Conservation (phyloP, 768 basidiomycete species). For the Boletus reticuloceps region DNA sequence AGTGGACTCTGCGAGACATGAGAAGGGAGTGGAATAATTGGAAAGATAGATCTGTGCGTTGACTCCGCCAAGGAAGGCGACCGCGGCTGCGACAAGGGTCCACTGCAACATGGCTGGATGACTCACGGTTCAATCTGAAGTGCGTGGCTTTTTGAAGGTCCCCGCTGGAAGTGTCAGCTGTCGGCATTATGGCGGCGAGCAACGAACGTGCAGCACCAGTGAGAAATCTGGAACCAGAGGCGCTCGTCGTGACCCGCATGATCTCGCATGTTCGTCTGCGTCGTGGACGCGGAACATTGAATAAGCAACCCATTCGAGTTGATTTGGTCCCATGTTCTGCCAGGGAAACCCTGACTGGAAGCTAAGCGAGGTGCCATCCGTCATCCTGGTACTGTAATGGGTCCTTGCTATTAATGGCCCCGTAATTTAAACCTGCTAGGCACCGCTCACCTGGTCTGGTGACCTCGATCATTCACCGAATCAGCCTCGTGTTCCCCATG, state of each 20-base stretch:
- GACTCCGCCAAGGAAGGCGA: slow-evolving; percentile 5
- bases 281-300: neutral
- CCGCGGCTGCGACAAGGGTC: neutral
- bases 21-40: slow-evolving; percentile 9
- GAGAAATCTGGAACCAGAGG: neutral
- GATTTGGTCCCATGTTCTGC: too few species aligned
- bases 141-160: neutral
- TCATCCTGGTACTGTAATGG: too few species aligned
- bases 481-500: too few species aligned
- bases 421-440: neutral
- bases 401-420: too few species aligned
- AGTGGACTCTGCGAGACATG: slow-evolving; percentile 27
- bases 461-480: too few species aligned
- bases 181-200: neutral
- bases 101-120: slow-evolving; percentile 5
- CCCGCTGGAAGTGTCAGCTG: neutral
- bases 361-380: too few species aligned
- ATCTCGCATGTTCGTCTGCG: neutral
- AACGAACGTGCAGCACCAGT: slow-evolving; percentile 2
- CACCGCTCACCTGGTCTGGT: too few species aligned
- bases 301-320: neutral
- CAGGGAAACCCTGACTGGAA: too few species aligned
- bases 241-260: neutral
- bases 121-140: neutral
- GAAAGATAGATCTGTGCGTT: slow-evolving; percentile 19